Percentiles rank a stretch among this genome's conserved stretches.
phyloP scores from a whole-genome alignment of 2,329 filamentous ascomycete species.

The Neonectria magnoliae region DNA sequence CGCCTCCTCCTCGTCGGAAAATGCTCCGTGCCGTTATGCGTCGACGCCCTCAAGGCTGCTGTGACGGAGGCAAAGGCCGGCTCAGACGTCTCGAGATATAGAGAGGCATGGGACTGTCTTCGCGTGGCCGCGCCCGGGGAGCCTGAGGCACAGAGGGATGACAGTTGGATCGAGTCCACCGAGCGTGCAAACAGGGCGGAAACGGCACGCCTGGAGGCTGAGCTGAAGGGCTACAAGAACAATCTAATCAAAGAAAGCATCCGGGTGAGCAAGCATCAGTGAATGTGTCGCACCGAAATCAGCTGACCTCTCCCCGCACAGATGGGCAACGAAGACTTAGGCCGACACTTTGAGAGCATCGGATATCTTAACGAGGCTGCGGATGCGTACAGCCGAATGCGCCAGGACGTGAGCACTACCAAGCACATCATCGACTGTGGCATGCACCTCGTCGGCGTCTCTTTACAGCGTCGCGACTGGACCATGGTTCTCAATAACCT shows the following conservation, averaged over 20 bases:
- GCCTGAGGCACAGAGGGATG: constrained; percentile 73
- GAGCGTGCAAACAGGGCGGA: constrained; percentile 75
- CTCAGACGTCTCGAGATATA: constrained; percentile 77
- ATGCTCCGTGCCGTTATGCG: constrained; percentile 77
- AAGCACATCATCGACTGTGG: constrained; percentile 87
- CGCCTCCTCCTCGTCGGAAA: constrained; percentile 85
- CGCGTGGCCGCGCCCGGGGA: constrained; percentile 72
- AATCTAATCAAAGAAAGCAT: constrained; percentile 98
- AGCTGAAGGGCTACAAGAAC: constrained; percentile 94
- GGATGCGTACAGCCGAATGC: constrained; percentile 86
- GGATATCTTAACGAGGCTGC: constrained; percentile 78
- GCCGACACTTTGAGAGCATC: constrained; percentile 80
- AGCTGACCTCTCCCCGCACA: constrained; percentile 48
- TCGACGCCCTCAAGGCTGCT: constrained; percentile 84
- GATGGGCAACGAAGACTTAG: constrained; percentile 96
- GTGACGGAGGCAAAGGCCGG: constrained; percentile 79
- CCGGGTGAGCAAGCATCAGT: constrained; percentile 67
- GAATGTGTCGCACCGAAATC: constrained; percentile 5
- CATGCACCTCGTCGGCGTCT: constrained; percentile 79
- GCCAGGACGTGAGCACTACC: constrained; percentile 85
- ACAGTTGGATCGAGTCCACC: constrained; percentile 77
- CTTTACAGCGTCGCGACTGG: constrained; percentile 83
- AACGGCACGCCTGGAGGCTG: constrained; percentile 79
- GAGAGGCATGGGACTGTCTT: constrained; percentile 73
- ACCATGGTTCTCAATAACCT: constrained; percentile 68